Evolutionary conservation across 257 asterid species (phyloP), one percentile per base, ranked within the genome.

Genomic region (Solanum chiquidenum): DNA sequence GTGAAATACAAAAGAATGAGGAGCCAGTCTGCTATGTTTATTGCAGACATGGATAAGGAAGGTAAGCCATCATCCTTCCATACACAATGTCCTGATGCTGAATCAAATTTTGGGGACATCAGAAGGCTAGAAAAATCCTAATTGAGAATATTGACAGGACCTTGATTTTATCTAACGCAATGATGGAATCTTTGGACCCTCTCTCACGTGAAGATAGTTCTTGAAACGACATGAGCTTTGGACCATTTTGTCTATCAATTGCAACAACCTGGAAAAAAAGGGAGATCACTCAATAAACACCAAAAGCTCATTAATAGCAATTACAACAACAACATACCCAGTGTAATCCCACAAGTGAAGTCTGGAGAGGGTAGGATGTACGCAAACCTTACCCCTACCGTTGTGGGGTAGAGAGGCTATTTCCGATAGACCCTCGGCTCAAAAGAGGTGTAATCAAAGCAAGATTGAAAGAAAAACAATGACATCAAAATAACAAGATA

Each of bases 161-260:
- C 99, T 96, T 94, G 68, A 96, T 96, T 87, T 92, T 96, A 86
- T 94, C 96, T 37, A 93, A 73, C 12, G 92, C 92, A 87, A 95
- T 91, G 87, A 90, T 60, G 88, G 98, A 93, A 88, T 94, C 97
- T 91, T 94, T 94, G 83, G 95, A 93, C 93, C 99, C 99, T 90
- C 98, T 96, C 92, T 94, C 98, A 89, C 99, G 94, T 84, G 99
- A 92, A 89, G 99, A 95, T 87, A 96, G 92, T 90, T 96, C 98
- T 90, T 96, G 99, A 90, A 96, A 96, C 64, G 99, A 93, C 99
- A 92, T 92, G 66, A 96, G 97, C 93, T 92, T 96, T 91, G 90
- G 89, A 87, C 91, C 88, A 89, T 93, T 93, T 86, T 90, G 92
- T 86, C 98, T 91, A 92, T 96, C 95, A 91, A 96, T 90, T 62